Base-by-base conservation (phyloP, 352 stramenopile species). In the Blastocystis sp. region DNA sequence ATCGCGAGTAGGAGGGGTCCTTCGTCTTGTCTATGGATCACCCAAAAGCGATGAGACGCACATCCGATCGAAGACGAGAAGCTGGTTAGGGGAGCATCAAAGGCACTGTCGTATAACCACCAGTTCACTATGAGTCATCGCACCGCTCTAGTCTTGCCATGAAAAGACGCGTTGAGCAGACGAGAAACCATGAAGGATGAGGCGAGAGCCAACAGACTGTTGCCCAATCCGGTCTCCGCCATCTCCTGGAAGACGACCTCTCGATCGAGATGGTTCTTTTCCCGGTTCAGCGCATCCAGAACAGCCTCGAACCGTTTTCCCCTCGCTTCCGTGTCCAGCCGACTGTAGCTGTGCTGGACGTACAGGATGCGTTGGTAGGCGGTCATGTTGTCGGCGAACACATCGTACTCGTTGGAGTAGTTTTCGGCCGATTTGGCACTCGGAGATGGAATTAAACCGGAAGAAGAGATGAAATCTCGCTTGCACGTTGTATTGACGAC, bases 211-310 rank as follows among this genome's bases (percentile, higher is more conserved):
- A 85, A 39, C 1, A 85, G 55, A 85, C 45, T 85, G 41, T 85
- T 85, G 2, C 74, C 74, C 29, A 85, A 29, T 31, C 74, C 74
- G 24, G 74, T 85, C 41, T 85, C 74, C n/a, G 13, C 50, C 74
- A 85, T 85, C 6, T 85, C 55, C 50, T 85, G 74, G 61, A 85
- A 85, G 9, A 85, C 50, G 31, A 85, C 74, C 13, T 66, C 50
- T 50, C 74, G 31, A 12, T 29, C n/a, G 6, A 55, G 55, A 51
- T 59, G 33, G 45, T 85, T 85, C 37, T n/a, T 31, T 31, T 62
- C 41, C 35, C 16, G 31, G 37, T 85, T 85, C 13, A 85, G 41
- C 29, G 2, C 10, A 35, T 31, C 16, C n/a, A 85, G 13, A 16
- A 67, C 55, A 16, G 33, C 10, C 3, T 16, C 13, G 3, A 61